Evolutionary conservation across 129 eudicot genomes (phyloP), one percentile per base, ranked within the genome.

Genomic region (Ambrosia trifida): DNA sequence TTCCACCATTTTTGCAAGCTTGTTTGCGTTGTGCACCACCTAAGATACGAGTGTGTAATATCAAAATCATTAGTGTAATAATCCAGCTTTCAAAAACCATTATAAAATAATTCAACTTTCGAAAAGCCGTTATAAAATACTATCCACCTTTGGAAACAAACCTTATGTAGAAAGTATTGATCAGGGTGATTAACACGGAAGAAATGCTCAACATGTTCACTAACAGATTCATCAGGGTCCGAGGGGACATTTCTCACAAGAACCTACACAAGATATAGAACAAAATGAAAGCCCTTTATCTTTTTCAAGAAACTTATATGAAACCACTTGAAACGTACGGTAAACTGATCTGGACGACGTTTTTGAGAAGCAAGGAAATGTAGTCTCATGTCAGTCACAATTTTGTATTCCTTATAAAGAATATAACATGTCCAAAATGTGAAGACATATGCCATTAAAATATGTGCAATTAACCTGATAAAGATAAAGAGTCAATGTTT

Each of bases 221-320:
- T 85, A 49, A 89, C 82, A 32, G 98, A 81, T 82, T 93, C 98
- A 80, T 87, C 95, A 35, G 96, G 87, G 79, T 93, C 98, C 1
- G 90, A 84, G 7, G 98, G 98, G n/a, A 93, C 90, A 75, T 89
- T 89, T 80, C 91, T 89, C 70, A 93, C 96, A 68, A 93, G 95
- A 53, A 93, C 98, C 98, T 93, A 86, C 78, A 83, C 50, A 38
- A 57, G 24, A 60, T 77, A 77, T 18, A 28, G 4, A 10, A 52
- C 8, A 41, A 62, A 41, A 62, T 3, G 7, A 19, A 49, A 32
- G 52, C 53, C 19, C 9, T 2, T n/a, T n/a, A 17, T 13, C 20
- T 11, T 36, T 47, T 46, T 41, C 12, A 36, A 2, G 51, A 64
- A 74, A 69, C 46, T 17, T n/a, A 18, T 40, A 61, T 52, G 6